Percentiles rank a stretch among this genome's conserved stretches.
Evolutionary conservation across 257 asterid genomes (phyloP).

Genomic region (Jacaranda copaia): DNA sequence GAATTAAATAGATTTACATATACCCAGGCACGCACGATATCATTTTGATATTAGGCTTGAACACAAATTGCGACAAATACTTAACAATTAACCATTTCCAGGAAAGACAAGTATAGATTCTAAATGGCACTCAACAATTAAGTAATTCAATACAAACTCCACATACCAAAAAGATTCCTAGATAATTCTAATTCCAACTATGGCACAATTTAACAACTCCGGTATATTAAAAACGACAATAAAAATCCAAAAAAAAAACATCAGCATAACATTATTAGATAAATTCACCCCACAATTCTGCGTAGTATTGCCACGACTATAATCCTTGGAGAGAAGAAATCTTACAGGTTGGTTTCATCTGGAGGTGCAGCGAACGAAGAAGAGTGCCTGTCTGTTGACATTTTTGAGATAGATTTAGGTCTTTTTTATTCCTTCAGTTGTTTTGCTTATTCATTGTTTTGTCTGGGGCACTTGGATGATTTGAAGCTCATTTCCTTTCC

Average conservation of each 20-base stretch:
- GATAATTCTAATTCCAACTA: slow-evolving; percentile 27
- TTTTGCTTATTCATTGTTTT: slow-evolving; percentile 33
- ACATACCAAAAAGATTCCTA: neutral
- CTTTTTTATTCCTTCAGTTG: neutral
- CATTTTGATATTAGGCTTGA: neutral
- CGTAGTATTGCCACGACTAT: neutral
- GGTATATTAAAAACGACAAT: neutral
- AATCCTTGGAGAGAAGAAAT: slow-evolving; percentile 16
- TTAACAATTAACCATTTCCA: slow-evolving; percentile 17
- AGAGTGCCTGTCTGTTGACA: slow-evolving; percentile 63
- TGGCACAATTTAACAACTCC: slow-evolving; percentile 31
- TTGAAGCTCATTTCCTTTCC: slow-evolving; percentile 14
- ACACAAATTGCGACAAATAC: neutral
- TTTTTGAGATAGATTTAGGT: slow-evolving; percentile 18
- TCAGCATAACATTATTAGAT: neutral
- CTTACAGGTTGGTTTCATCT: slow-evolving; percentile 70
- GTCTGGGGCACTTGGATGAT: slow-evolving; percentile 1
- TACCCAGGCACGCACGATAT: neutral
- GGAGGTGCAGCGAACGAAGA: slow-evolving; percentile 54
- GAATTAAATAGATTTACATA: neutral
- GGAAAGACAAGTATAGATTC: neutral
- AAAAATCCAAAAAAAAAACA: neutral
- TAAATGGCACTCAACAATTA: neutral
- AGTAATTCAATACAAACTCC: slow-evolving; percentile 19
- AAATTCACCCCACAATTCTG: neutral